Conservation (phyloP, 177 flowering plant species). For the Telopea speciosissima region DNA sequence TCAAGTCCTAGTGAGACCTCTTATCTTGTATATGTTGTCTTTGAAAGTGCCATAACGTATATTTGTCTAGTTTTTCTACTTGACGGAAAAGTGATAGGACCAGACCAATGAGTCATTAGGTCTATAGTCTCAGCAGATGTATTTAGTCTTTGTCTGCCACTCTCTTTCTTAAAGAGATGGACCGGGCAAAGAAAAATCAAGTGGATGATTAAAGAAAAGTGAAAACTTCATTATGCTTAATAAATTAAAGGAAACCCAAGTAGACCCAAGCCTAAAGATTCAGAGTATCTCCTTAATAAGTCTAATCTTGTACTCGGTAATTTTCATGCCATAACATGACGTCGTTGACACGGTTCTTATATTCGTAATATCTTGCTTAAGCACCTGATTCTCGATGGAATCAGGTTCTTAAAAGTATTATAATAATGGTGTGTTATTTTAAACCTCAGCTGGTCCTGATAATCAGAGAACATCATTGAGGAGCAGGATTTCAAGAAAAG, state of each 20-base stretch:
- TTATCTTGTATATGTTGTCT: neutral
- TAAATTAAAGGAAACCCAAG: neutral
- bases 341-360: too few relatives aligned
- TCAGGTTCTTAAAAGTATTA: too few relatives aligned
- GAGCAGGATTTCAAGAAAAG: too few relatives aligned
- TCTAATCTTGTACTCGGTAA: too few relatives aligned
- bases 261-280: neutral
- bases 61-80: neutral
- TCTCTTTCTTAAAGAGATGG: neutral
- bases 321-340: too few relatives aligned
- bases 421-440: too few relatives aligned
- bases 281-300: too few relatives aligned
- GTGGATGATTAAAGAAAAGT: slow-evolving; percentile 7
- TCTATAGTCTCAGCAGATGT: neutral
- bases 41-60: neutral
- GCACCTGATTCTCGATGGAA: too few relatives aligned
- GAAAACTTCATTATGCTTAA: neutral
- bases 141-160: slow-evolving; percentile 14
- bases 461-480: too few relatives aligned
- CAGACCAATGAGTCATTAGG: neutral
- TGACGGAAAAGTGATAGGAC: neutral
- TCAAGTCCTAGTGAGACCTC: too few relatives aligned
- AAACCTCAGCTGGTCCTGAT: too few relatives aligned
- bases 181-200: neutral
- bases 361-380: too few relatives aligned